These are phyloP conservation scores for Calonectria pseudoturangicola DNA, from an alignment of 2,329 filamentous ascomycete genomes.

Conservation along the genomic window DNA sequence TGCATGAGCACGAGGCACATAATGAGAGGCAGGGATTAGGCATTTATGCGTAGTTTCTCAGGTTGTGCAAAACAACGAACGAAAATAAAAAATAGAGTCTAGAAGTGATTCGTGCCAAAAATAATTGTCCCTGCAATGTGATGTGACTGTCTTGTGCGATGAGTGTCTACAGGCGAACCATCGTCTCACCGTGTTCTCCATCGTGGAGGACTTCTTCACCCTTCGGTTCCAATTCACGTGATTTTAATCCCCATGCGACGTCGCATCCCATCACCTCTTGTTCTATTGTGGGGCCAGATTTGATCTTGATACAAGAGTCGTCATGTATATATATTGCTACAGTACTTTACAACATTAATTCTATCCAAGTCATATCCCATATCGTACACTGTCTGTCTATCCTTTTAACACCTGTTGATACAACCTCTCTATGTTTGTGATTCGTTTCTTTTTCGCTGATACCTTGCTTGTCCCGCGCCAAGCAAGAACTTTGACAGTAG, in stretches of 20 bases:
- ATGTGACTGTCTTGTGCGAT: neutral
- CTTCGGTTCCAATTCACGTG: no score
- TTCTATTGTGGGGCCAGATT: no score
- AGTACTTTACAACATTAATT: conserved; percentile 23
- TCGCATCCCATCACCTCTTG: no score
- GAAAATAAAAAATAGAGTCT: conserved; percentile 69
- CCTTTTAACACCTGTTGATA: neutral
- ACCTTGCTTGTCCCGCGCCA: no score
- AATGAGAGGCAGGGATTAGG: conserved; percentile 65
- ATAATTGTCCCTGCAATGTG: conserved; percentile 29
- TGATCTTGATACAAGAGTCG: conserved; percentile 10
- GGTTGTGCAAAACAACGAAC: conserved; percentile 67
- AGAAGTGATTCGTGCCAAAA: conserved; percentile 62
- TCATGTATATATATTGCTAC: conserved; percentile 4
- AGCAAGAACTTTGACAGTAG: neutral
- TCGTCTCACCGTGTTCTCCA: no score
- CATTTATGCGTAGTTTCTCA: conserved; percentile 65
- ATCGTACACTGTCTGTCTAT: neutral
- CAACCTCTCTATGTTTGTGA: neutral
- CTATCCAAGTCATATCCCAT: neutral
- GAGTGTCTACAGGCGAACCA: no score
- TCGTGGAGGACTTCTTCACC: no score
- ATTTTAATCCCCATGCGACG: no score
- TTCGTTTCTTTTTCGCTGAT: neutral
- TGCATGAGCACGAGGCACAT: conserved; percentile 67